Conservation (phyloP, 2,329 filamentous ascomycete genomes). For the Neoarthrinium moseri region DNA sequence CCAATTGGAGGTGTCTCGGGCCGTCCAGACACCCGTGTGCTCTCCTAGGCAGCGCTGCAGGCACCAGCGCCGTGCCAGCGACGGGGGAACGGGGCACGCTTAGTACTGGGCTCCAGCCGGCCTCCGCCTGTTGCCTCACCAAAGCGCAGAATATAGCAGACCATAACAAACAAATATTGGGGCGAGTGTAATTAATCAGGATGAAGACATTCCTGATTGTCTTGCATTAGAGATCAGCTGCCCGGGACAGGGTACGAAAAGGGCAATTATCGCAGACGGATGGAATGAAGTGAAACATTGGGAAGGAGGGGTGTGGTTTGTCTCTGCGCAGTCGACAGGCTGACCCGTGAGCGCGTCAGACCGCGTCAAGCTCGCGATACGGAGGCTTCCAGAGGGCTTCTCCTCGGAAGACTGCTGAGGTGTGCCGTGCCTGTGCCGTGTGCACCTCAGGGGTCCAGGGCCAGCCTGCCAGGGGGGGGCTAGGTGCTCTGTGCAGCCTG, state of each 20-base stretch:
- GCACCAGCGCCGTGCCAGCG: slow-evolving; percentile 4
- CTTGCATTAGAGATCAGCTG: neutral
- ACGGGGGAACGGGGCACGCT: too few relatives aligned
- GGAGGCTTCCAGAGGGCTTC: too few relatives aligned
- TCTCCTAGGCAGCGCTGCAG: slow-evolving; percentile 10
- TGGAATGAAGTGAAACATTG: slow-evolving; percentile 6
- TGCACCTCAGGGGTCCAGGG: too few relatives aligned
- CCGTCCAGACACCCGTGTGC: neutral
- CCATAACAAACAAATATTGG: too few relatives aligned
- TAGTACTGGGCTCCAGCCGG: too few relatives aligned
- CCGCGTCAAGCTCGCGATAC: slow-evolving; percentile 7
- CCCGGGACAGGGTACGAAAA: neutral
- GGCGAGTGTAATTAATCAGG: slow-evolving; percentile 4
- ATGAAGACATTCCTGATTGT: slow-evolving; percentile 1
- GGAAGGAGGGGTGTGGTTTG: slow-evolving; percentile 4
- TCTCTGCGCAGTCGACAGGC: too few relatives aligned
- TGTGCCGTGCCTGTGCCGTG: too few relatives aligned
- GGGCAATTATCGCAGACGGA: neutral
- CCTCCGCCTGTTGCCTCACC: too few relatives aligned
- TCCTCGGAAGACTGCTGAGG: too few relatives aligned
- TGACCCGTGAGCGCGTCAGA: slow-evolving; percentile 3
- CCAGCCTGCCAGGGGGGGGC: too few relatives aligned
- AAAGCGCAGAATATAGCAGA: too few relatives aligned
- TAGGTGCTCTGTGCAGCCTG: too few relatives aligned
- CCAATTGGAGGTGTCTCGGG: neutral